These are phyloP conservation scores for Hanseniaspora clermontiae DNA, from an alignment of 805 yeast species.

Conservation along the genomic window DNA sequence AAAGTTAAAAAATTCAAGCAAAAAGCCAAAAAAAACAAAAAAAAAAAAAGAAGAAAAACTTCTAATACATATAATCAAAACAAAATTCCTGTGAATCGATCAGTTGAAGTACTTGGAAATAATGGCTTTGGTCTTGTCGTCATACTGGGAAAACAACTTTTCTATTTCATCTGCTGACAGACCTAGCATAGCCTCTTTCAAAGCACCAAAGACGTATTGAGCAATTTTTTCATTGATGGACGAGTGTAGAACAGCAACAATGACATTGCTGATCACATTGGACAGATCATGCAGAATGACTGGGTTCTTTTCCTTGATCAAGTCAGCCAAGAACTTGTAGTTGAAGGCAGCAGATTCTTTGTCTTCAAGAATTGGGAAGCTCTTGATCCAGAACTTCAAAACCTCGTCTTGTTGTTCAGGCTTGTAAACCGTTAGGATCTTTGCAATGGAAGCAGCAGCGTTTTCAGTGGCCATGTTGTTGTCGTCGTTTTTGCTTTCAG, in stretches of 20 bases:
- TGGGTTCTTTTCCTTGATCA: constrained; percentile 57
- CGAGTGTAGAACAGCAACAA: constrained; percentile 60
- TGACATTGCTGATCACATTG: constrained; percentile 51
- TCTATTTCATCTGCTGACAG: constrained; percentile 62
- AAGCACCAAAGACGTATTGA: constrained; percentile 45
- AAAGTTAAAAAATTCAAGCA: not conserved
- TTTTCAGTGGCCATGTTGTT: constrained; percentile 80
- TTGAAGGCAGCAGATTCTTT: constrained; percentile 79
- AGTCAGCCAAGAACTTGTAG: constrained; percentile 59
- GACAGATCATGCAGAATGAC: constrained; percentile 43
- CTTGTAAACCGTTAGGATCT: constrained; percentile 58
- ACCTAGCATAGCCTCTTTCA: constrained; percentile 50
- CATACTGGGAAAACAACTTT: constrained; percentile 47
- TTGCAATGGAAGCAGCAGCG: constrained; percentile 70
- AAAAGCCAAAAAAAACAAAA: no score
- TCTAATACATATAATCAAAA: not conserved
- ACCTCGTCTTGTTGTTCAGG: constrained; percentile 53
- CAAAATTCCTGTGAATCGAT: no score
- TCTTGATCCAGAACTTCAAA: constrained; percentile 62
- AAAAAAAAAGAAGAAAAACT: not conserved
- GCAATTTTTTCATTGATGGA: constrained; percentile 64
- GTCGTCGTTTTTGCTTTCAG: constrained; percentile 78
- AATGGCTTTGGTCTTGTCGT: constrained; percentile 47
- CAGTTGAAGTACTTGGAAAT: constrained; percentile 40
- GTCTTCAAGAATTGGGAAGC: constrained; percentile 73